Base-by-base conservation (phyloP, 1,284 basidiomycete species). In the Singerocomus inundabilis region DNA sequence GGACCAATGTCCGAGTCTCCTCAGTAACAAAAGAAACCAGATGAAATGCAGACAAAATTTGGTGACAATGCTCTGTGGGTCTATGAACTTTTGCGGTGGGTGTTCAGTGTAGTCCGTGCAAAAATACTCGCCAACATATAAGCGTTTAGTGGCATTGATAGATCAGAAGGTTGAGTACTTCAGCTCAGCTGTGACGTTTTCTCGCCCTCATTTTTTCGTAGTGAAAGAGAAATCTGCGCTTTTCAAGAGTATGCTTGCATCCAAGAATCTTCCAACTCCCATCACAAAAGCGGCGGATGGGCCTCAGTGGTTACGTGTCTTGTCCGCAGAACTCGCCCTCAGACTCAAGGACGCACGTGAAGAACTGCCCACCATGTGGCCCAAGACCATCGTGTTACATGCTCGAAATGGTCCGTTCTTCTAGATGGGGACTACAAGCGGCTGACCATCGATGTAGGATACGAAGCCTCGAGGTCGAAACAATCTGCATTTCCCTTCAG, bases 171-270 rank as follows among this genome's bases (percentile, higher is more conserved):
- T 88, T 40, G 52, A 42, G 31, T 37, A 32, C 62, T 56, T 32
- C 31, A 48, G 10, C 42, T 8, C 25, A 13, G 21, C 21, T 9
- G 13, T 24, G 4, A n/a, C 30, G n/a, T 48, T 8, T 38, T 30
- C 6, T 34, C 25, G 11, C 21, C 15, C 29, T 53, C 39, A 46
- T 29, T 34, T 50, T 52, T 31, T 55, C 35, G 5, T 30, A 91
- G 94, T 97, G 39, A 94, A 92, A 64, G 89, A 92, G 60, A 93
- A 93, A 66, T 78, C 88, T 4, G 74, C 79, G 0, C 73, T 88
- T 34, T 85, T 80, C 55, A 97, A 97, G 72, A 93, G 90, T 57
- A 98, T 98, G 94, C 73, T 93, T 45, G 92, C 93, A 0, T 88
- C 91, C 10, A 98, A 98, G 69, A 97, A 96, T 62, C 80, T 96